Conservation (phyloP, 2,329 filamentous ascomycete genomes). For the Stemphylium lycopersici region DNA sequence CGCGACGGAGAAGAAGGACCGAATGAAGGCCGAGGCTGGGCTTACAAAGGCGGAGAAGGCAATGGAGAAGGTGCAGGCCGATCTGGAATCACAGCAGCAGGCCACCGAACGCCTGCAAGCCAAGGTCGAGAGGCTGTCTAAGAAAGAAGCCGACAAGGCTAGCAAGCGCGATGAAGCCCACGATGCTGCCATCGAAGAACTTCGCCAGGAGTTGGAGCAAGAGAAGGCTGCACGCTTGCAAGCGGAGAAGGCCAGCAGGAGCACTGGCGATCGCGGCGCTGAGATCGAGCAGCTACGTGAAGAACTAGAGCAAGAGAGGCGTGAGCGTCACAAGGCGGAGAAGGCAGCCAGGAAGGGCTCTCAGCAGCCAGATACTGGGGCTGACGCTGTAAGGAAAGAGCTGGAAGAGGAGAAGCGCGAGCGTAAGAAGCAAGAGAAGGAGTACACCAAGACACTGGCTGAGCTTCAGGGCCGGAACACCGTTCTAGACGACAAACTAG, state of each 20-base stretch:
- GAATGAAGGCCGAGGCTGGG: constrained; percentile 49
- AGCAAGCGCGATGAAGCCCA: constrained; percentile 46
- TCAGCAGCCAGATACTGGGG: constrained; percentile 50
- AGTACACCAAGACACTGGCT: constrained; percentile 61
- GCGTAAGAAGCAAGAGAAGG: constrained; percentile 59
- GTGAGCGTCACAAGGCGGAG: constrained; percentile 36
- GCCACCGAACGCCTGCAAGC: constrained; percentile 37
- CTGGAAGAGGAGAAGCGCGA: constrained; percentile 59
- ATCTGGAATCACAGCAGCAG: constrained; percentile 42
- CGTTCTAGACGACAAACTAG: constrained; percentile 72
- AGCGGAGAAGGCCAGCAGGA: constrained; percentile 45
- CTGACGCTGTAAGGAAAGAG: constrained; percentile 58
- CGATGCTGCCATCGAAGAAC: constrained; percentile 40
- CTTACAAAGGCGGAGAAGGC: constrained; percentile 48
- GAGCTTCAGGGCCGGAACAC: constrained; percentile 68
- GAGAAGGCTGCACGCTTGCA: constrained; percentile 46
- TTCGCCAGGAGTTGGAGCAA: constrained; percentile 49
- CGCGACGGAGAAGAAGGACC: constrained; percentile 53
- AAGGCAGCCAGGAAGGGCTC: constrained; percentile 46
- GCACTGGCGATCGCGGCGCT: constrained; percentile 28
- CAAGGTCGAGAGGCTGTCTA: constrained; percentile 42
- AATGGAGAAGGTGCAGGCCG: constrained; percentile 38
- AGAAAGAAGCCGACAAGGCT: constrained; percentile 40
- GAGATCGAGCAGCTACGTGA: constrained; percentile 39
- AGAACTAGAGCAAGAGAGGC: constrained; percentile 53